Conservation (phyloP, 1,139 yeast species). For the Hansenula lynferdii region DNA sequence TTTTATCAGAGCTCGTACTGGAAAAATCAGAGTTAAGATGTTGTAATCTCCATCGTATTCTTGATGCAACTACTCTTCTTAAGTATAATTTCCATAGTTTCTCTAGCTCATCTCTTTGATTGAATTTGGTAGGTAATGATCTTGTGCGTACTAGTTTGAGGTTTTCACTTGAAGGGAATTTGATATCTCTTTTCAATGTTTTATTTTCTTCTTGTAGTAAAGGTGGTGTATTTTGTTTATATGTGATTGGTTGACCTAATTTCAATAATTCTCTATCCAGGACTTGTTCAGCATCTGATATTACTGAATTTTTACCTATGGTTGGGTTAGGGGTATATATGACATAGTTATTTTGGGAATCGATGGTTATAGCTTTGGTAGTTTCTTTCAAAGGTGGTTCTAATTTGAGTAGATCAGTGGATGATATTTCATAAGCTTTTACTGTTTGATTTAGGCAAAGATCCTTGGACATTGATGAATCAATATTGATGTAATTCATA, state of each 20-base stretch:
- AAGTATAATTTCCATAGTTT: conserved; percentile 26
- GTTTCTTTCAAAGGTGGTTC: conserved; percentile 11
- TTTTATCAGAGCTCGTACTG: background rate
- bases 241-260: conserved; percentile 10
- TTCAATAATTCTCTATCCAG: conserved; percentile 15
- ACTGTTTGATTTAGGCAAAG: conserved; percentile 16
- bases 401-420: conserved; percentile 8
- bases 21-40: conserved; percentile 6
- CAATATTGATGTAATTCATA: conserved; percentile 18
- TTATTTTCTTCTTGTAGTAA: conserved; percentile 10
- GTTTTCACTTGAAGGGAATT: conserved; percentile 9
- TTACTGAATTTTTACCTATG: conserved; percentile 13
- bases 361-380: conserved; percentile 18
- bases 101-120: conserved; percentile 9
- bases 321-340: conserved; percentile 20
- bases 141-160: conserved; percentile 11
- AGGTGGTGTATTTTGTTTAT: background rate
- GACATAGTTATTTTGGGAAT: conserved; percentile 20
- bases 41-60: conserved; percentile 24
- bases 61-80: conserved; percentile 20
- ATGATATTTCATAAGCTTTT: conserved; percentile 7
- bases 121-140: conserved; percentile 16
- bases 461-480: conserved; percentile 18
- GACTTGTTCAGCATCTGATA: conserved; percentile 16
- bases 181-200: conserved; percentile 12